Evolutionary conservation across 2,329 filamentous ascomycete genomes (phyloP), one percentile per base, ranked within the genome.

Genomic region (Sclerotinia spermophila): DNA sequence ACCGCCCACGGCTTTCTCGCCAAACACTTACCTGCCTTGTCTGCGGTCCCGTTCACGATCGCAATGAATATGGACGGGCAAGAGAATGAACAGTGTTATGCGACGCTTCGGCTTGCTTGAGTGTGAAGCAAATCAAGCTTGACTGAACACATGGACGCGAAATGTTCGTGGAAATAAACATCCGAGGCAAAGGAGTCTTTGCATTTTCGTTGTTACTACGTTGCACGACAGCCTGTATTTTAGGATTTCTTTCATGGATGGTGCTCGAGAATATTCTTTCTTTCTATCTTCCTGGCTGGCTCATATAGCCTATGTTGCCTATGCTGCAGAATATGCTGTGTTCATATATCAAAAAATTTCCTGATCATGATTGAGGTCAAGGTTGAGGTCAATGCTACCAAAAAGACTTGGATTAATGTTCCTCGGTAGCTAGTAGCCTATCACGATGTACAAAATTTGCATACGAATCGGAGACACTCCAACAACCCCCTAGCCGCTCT

Each of bases 121-220:
- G 4, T 30, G 17, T 30, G 19, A 66, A 66, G 62, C 45, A 66
- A 53, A 66, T 42, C 45, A 53, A 65, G 35, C 62, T 40, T 53
- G 8, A 53, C n/a, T 53, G 21, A 30, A 65, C 62, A 65, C 45
- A 21, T 65, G 62, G 35, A 30, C 45, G 45, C n/a, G 45, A 65
- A 40, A 53, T 53, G 45, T 53, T 66, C 62, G 35, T 66, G 35
- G 62, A 40, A 21, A 66, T 8, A 65, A 53, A 42, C 21, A 48
- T 53, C 33, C 35, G 35, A 42, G 35, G 62, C 45, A 38, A 53
- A 53, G 62, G 53, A 65, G 62, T 66, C 45, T 66, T 66, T 55
- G 45, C 62, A 53, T 66, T 66, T 53, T 66, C 62, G 62, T 66
- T 53, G 24, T 13, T 53, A 66, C 62, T 30, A 66, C 62, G 62